Evolutionary conservation across 768 basidiomycete species (phyloP).

Genomic region (Suillus subluteus): DNA sequence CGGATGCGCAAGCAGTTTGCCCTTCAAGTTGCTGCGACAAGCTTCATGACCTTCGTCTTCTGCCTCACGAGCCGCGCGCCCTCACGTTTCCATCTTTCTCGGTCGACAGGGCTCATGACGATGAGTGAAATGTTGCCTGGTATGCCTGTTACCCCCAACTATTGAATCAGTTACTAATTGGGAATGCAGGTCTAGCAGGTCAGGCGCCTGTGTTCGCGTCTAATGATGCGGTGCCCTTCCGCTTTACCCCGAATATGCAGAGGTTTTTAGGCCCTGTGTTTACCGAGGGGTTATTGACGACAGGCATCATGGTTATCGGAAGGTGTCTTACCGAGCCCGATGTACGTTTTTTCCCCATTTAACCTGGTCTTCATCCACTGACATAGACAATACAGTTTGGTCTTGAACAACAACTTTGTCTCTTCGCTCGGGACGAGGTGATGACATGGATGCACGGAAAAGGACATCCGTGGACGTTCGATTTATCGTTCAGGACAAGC

Average conservation of each 20-base stretch:
- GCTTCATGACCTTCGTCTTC: conserved; percentile 92
- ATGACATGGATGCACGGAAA: conserved; percentile 70
- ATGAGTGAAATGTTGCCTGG: conserved; percentile 94
- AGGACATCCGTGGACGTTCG: conserved; percentile 58
- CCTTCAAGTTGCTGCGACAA: conserved; percentile 80
- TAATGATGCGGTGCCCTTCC: conserved; percentile 92
- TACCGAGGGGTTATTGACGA: conserved; percentile 86
- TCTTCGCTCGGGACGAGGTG: conserved; percentile 94
- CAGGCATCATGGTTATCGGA: conserved; percentile 89
- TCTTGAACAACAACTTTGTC: conserved; percentile 86
- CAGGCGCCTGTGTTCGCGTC: conserved; percentile 70
- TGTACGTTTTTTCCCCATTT: conserved; percentile 45
- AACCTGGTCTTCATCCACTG: neutral
- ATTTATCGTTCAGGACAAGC: conserved; percentile 60
- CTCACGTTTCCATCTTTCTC: conserved; percentile 83
- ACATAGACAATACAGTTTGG: conserved; percentile 63
- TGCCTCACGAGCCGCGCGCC: conserved; percentile 85
- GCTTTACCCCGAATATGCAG: conserved; percentile 96
- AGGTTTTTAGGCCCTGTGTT: conserved; percentile 87
- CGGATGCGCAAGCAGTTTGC: conserved; percentile 98
- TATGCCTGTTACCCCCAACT: conserved; percentile 32
- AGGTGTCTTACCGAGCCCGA: conserved; percentile 91
- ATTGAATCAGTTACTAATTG: neutral
- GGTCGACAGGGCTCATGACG: conserved; percentile 86
- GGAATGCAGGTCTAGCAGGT: conserved; percentile 30